Evolutionary conservation across 176 grass and related monocot species (phyloP), one percentile per base, ranked within the genome.

Genomic region (Triticum urartu): DNA sequence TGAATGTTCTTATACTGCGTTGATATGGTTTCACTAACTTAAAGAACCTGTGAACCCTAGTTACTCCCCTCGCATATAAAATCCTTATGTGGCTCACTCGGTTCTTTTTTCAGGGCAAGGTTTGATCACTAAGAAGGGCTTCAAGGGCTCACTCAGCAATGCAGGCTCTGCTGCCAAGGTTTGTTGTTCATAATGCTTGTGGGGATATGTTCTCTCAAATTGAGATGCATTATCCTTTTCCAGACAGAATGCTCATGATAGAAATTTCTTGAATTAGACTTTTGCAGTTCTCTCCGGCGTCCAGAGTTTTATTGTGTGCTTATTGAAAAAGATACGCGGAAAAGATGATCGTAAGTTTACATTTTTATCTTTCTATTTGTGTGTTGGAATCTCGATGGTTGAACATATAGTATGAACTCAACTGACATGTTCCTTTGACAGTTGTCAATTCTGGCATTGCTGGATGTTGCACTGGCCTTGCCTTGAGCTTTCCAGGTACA

Each of bases 271-370:
- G 71, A 80, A 74, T 85, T 65, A 98, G 93, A 98, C 93, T 24
- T 98, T 98, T 94, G 96, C 88, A 52, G 93, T 98, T 89, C 90
- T 98, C 45, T 95, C 93, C 25, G 93, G 96, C 0, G 89, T 95
- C 36, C 93, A 95, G 77, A 95, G 96, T 88, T 92, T 95, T 54
- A 90, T 98, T 9, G 82, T 93, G 78, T 98, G 96, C 58, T 82
- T 91, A 62, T 61, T 98, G 91, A 89, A 90, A 89, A 93, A 87
- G 83, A 10, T 98, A 63, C 91, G 93, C 33, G 84, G 88, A 58
- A 98, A 95, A 89, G 96, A 98, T 89, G 96, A 98, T 83, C 89
- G 96, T 98, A 84, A 62, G 89, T 87, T 64, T 63, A 43, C 40
- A 48, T 58, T 61, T 48, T 61, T 28, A 28, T 14, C 35, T n/a